Evolutionary conservation across 495 filamentous ascomycete species (phyloP).

Genomic region (Hyaloscypha variabilis): DNA sequence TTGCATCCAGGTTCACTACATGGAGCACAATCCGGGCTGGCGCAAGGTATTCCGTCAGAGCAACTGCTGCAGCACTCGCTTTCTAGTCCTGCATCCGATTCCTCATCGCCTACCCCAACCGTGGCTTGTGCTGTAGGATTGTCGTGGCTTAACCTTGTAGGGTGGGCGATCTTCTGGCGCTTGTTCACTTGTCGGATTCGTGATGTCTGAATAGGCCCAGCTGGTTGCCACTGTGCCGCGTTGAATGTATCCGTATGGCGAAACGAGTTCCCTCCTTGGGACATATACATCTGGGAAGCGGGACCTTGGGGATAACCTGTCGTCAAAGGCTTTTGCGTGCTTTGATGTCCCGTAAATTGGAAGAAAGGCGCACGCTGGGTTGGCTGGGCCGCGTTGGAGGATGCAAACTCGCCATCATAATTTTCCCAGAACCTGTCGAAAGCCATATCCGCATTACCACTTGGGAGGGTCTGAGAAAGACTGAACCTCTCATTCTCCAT

Average conservation of each 20-base stretch:
- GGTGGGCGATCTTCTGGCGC: conserved; percentile 8
- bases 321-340: neutral
- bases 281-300: neutral
- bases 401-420: neutral
- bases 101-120: neutral
- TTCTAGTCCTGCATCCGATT: neutral
- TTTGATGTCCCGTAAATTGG: neutral
- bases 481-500: neutral
- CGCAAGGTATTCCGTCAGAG: conserved; percentile 26
- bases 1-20: conserved; percentile 11
- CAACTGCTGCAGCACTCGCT: conserved; percentile 33
- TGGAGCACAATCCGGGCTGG: conserved; percentile 24
- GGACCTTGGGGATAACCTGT: neutral
- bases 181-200: conserved; percentile 8
- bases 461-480: neutral
- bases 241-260: neutral
- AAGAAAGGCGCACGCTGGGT: conserved; percentile 13
- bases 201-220: neutral
- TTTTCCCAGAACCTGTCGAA: neutral
- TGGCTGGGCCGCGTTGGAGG: conserved; percentile 3
- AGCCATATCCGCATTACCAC: neutral
- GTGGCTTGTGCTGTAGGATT: neutral
- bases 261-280: neutral
- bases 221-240: neutral
- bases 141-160: neutral